These are phyloP conservation scores for Phytophthora quininea DNA, from an alignment of 352 stramenopile genomes.

Conservation along the genomic window DNA sequence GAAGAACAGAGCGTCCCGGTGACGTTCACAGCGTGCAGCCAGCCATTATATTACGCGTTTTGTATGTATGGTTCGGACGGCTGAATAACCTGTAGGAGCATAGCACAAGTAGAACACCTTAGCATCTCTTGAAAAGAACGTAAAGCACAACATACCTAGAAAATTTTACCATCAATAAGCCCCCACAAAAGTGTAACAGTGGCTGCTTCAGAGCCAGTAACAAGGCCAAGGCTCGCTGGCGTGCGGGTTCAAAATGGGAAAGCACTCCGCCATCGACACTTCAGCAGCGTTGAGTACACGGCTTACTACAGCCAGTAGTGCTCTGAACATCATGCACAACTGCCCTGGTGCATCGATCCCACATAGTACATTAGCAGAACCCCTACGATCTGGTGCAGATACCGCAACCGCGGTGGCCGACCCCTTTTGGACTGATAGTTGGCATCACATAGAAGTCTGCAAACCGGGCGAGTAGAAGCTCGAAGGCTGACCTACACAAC, in stretches of 20 bases:
- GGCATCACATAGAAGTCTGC: not conserved
- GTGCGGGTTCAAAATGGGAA: not conserved
- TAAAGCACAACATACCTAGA: not conserved
- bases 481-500: not conserved
- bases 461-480: not conserved
- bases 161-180: not conserved
- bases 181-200: not conserved
- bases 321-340: not conserved
- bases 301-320: not conserved
- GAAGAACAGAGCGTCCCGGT: conserved; percentile 16
- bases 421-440: not conserved
- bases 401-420: not conserved
- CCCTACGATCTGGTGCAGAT: not conserved
- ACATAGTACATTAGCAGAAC: not conserved
- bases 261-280: not conserved
- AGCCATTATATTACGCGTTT: conserved; percentile 27
- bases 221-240: not conserved
- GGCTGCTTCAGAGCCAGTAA: not conserved
- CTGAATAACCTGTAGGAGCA: not conserved
- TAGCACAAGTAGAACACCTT: not conserved
- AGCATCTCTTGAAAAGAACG: not conserved
- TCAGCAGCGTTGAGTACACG: not conserved
- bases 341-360: not conserved
- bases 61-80: not conserved
- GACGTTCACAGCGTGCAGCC: conserved; percentile 16